phyloP scores from a whole-genome alignment of 2,329 filamentous ascomycete genomes.

The Grosmannia huntii region DNA sequence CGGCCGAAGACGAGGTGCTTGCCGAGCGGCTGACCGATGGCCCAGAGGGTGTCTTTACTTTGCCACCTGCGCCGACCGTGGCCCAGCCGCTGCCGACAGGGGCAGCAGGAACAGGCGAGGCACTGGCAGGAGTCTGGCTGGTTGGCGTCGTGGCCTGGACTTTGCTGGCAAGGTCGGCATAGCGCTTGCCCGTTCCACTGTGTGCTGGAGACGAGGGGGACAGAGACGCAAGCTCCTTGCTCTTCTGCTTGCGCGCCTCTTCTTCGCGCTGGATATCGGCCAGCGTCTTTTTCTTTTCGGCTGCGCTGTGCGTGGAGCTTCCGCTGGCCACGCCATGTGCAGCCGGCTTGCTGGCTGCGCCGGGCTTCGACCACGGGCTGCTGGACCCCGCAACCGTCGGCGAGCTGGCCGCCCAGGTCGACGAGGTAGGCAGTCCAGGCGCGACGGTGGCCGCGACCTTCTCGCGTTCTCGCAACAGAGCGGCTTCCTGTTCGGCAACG shows the following conservation, averaged over 20 bases:
- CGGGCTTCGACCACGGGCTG: slow-evolving; percentile 57
- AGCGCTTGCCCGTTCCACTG: slow-evolving; percentile 58
- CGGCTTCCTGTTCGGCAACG: slow-evolving; percentile 66
- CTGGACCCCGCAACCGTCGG: slow-evolving; percentile 48
- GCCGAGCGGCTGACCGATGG: slow-evolving; percentile 36
- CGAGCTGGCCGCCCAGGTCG: slow-evolving; percentile 77
- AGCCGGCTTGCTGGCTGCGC: slow-evolving; percentile 30
- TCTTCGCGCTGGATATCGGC: slow-evolving; percentile 97
- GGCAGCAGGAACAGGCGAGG: slow-evolving; percentile 23
- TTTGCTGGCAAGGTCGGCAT: slow-evolving; percentile 89
- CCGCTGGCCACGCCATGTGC: slow-evolving; percentile 15
- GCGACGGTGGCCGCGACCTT: slow-evolving; percentile 43
- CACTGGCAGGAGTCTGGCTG: slow-evolving; percentile 23
- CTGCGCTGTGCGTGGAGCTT: slow-evolving; percentile 18
- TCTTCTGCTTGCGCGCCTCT: slow-evolving; percentile 74
- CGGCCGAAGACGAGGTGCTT: slow-evolving; percentile 24
- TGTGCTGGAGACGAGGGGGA: slow-evolving; percentile 21
- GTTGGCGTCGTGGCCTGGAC: slow-evolving; percentile 27
- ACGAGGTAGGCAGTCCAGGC: slow-evolving; percentile 72
- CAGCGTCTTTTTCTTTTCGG: slow-evolving; percentile 66
- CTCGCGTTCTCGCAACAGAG: slow-evolving; percentile 46
- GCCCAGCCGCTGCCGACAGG: slow-evolving; percentile 62
- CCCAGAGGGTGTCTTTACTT: slow-evolving; percentile 63
- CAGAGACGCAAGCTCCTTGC: slow-evolving; percentile 30
- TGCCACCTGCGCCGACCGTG: slow-evolving; percentile 87